Evolutionary conservation across 768 basidiomycete genomes (phyloP), one percentile per base, ranked within the genome.

Genomic region (Exsudoporus frostii): DNA sequence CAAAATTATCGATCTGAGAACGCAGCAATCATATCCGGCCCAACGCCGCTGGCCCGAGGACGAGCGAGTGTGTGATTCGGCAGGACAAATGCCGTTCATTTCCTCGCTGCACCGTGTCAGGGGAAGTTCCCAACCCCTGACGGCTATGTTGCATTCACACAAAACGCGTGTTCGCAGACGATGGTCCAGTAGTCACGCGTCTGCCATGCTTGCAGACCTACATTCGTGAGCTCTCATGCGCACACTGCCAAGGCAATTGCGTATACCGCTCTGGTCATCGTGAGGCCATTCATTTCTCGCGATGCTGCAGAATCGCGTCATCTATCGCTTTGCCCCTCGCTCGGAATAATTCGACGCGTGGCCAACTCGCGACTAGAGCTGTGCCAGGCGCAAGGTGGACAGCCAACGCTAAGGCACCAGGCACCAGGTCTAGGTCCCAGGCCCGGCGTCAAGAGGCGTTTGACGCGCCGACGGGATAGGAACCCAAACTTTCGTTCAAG

Each of bases 11-110:
- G 11, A 5, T 22, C 32, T 39, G 34, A 27, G 22, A 36, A 30
- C 9, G 8, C 20, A n/a, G 4, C 24, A 50, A 19, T n/a, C 38
- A 30, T 33, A 61, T 50, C 59, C 45, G 25, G 34, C 22, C 51
- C 45, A 48, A 61, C 43, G 25, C 39, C 41, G n/a, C 41, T 50
- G 57, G 50, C 30, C 62, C 52, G 50, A 54, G 48, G 45, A 49
- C 27, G 44, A 36, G 36, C 53, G 4, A 53, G 51, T 54, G 54
- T 56, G 55, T 46, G 57, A 57, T 53, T 54, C 67, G 33, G 54
- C 54, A 54, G 43, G 47, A 50, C 53, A 50, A 39, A 52, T 67
- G 56, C 66, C 59, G 62, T 65, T 65, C 66, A 65, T 65, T 65
- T 56, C 37, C 46, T 41, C 33, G 5, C 47, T 25, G 42, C 55